Conservation (phyloP, 73 alveolate species). For the Paraurostyla sp. region DNA sequence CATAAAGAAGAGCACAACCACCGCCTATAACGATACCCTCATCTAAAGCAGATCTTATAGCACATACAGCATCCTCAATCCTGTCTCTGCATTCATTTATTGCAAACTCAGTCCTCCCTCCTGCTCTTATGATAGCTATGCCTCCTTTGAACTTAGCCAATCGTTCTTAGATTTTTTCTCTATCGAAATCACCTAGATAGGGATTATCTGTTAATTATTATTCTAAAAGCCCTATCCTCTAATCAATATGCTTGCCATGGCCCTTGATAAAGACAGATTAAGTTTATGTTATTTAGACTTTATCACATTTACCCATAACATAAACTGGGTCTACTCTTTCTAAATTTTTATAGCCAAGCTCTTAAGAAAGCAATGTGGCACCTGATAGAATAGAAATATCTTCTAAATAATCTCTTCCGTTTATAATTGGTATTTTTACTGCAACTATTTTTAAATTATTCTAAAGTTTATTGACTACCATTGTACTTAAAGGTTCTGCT, state of each 20-base stretch:
- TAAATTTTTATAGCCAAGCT: conserved; percentile 30
- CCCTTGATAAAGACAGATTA: conserved; percentile 70
- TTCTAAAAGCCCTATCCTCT: conserved; percentile 41
- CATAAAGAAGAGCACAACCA: conserved; percentile 61
- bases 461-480: conserved; percentile 58
- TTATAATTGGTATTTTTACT: conserved; percentile 63
- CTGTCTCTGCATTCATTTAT: conserved; percentile 70
- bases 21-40: conserved; percentile 71
- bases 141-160: conserved; percentile 71
- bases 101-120: conserved; percentile 66
- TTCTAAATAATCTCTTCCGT: conserved; percentile 56
- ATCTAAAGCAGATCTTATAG: conserved; percentile 51
- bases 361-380: conserved; percentile 21
- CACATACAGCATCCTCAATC: conserved; percentile 69
- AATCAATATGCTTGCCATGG: conserved; percentile 25
- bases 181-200: conserved; percentile 55
- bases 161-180: conserved; percentile 62
- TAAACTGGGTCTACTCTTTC: conserved; percentile 52
- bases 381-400: conserved; percentile 71
- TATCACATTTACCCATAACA: conserved; percentile 66
- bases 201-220: conserved; percentile 19
- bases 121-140: conserved; percentile 63
- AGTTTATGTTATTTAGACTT: background rate
- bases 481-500: conserved; percentile 60
- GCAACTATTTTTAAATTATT: conserved; percentile 56